Percentiles rank a stretch among this genome's conserved stretches.
These are phyloP conservation scores for Dictyostelium capitatum DNA, from an alignment of 78 protist genomes.

Conservation along the genomic window DNA sequence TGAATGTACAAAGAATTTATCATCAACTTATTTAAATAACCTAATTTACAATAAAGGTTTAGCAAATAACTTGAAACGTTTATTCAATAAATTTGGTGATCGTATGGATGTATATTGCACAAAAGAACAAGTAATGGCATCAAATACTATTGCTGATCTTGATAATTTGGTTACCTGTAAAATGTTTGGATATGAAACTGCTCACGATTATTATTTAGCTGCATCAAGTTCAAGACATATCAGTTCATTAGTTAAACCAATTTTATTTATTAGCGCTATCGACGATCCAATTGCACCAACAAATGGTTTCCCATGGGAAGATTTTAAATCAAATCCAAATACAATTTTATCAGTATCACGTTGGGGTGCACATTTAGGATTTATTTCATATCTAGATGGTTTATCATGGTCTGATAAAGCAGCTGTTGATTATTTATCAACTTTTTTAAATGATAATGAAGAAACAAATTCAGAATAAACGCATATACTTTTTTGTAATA, in stretches of 20 bases:
- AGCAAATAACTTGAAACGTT: conserved; percentile 38
- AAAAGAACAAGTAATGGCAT: conserved; percentile 17
- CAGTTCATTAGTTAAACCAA: conserved; percentile 34
- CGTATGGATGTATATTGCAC: conserved; percentile 20
- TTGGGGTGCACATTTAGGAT: conserved; percentile 71
- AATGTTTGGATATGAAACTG: conserved; percentile 43
- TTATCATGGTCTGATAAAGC: conserved; percentile 49
- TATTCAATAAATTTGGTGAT: conserved; percentile 36
- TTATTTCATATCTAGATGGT: conserved; percentile 5
- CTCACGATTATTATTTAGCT: conserved; percentile 27
- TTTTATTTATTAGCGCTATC: conserved; percentile 38
- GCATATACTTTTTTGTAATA: no score
- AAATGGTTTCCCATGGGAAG: conserved; percentile 28
- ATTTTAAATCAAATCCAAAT: conserved; percentile 59
- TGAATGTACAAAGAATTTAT: conserved; percentile 26
- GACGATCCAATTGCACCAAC: conserved; percentile 73
- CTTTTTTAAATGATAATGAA: conserved; percentile 18
- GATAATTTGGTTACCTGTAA: conserved; percentile 34
- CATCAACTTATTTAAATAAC: conserved; percentile 17
- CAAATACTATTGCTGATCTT: conserved; percentile 27
- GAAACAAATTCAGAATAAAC: no score
- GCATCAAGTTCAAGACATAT: conserved; percentile 12
- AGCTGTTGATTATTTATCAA: conserved; percentile 40
- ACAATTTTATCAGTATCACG: conserved; percentile 19
- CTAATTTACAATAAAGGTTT: conserved; percentile 19